These are phyloP conservation scores for Cutaneotrichosporon dermatis DNA, from an alignment of 1,284 basidiomycete species.

Conservation along the genomic window DNA sequence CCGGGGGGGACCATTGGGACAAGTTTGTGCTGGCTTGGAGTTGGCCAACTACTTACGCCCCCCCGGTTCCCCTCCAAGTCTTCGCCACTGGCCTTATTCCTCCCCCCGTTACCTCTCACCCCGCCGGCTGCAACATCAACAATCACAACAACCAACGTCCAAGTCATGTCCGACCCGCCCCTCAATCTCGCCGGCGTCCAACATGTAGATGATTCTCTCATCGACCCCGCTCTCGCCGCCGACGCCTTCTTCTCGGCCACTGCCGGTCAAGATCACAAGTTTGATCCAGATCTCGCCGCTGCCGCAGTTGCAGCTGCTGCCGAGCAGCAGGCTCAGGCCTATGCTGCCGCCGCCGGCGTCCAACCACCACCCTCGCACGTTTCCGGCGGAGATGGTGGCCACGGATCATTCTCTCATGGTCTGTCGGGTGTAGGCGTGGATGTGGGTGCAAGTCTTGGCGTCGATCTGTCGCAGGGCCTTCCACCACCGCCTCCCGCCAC, in stretches of 20 bases:
- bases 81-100: background rate
- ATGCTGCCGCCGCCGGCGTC: background rate
- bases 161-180: conserved; percentile 11
- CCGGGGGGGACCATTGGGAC: too few relatives aligned
- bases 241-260: conserved; percentile 15
- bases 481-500: background rate
- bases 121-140: too few relatives aligned
- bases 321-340: background rate
- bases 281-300: conserved; percentile 19
- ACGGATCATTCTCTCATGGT: background rate
- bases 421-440: background rate
- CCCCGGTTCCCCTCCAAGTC: background rate
- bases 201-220: conserved; percentile 19
- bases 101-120: conserved; percentile 1
- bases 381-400: background rate
- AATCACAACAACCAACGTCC: background rate
- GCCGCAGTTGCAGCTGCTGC: conserved; percentile 20
- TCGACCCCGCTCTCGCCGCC: conserved; percentile 15
- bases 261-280: conserved; percentile 14
- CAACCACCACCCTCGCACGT: background rate
- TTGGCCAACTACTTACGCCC: too few relatives aligned
- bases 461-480: background rate
- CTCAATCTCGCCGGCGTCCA: conserved; percentile 22
- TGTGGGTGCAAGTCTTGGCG: background rate
- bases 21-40: too few relatives aligned